Evolutionary conservation across 129 eudicot species (phyloP).

Genomic region (Flaveria bidentis): DNA sequence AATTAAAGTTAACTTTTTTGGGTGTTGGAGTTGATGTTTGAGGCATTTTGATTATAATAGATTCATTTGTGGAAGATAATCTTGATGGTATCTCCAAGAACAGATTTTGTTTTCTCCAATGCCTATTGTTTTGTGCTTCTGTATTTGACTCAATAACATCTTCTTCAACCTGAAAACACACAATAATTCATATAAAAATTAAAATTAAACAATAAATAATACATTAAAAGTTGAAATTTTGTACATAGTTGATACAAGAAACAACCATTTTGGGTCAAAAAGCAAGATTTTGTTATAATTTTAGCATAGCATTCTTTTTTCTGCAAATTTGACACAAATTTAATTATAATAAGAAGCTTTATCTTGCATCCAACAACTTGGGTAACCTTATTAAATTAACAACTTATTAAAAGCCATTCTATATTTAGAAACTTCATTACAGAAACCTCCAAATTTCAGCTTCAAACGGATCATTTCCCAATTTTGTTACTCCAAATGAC

Average conservation of each 20-base stretch:
- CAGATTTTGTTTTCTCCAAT: slow-evolving; percentile 66
- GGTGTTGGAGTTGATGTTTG: slow-evolving; percentile 73
- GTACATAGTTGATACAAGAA: neutral
- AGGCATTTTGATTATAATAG: slow-evolving; percentile 63
- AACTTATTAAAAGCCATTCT: neutral
- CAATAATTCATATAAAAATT: neutral
- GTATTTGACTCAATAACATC: slow-evolving; percentile 37
- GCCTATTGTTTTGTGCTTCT: slow-evolving; percentile 52
- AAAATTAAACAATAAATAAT: slow-evolving; percentile 6
- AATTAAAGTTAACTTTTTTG: slow-evolving; percentile 69
- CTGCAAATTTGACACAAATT: neutral
- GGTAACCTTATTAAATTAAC: slow-evolving; percentile 11
- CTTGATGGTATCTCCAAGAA: slow-evolving; percentile 83
- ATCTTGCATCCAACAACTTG: slow-evolving; percentile 31
- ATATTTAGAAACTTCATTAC: slow-evolving; percentile 1
- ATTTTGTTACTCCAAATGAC: slow-evolving; percentile 9
- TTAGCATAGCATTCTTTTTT: slow-evolving; percentile 24
- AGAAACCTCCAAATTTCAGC: slow-evolving; percentile 16
- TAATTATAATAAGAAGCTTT: slow-evolving; percentile 22
- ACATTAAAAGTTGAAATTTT: neutral
- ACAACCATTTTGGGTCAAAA: neutral
- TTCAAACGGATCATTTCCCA: neutral
- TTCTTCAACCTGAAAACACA: slow-evolving; percentile 41
- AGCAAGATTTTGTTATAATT: neutral
- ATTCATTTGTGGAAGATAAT: slow-evolving; percentile 54